These are phyloP conservation scores for Suillus brevipes DNA, from an alignment of 768 basidiomycete species.

Conservation along the genomic window DNA sequence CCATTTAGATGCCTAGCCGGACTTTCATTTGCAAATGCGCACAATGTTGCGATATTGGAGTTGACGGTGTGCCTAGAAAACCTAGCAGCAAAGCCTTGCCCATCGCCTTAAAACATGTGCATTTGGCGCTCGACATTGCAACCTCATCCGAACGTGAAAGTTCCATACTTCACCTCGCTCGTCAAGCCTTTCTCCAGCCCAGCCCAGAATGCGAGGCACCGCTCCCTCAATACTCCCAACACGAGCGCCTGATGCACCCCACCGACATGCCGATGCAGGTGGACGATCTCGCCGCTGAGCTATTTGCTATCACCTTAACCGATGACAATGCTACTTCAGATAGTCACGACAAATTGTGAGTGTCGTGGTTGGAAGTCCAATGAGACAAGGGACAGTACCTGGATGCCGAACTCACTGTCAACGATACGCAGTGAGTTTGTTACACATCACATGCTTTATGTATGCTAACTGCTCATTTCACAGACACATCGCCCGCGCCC, in stretches of 20 bases:
- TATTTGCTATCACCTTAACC: not conserved
- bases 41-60: not conserved
- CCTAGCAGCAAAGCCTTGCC: not conserved
- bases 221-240: not conserved
- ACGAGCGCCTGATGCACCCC: not conserved
- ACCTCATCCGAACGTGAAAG: not conserved
- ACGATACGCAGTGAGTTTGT: not conserved
- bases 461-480: not conserved
- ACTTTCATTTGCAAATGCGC: not conserved
- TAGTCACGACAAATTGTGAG: not conserved
- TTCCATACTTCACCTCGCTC: not conserved
- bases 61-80: not conserved
- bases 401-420: not conserved
- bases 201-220: not conserved
- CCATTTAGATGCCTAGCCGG: not conserved
- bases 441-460: not conserved
- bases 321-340: not conserved
- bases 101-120: not conserved
- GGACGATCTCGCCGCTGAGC: not conserved
- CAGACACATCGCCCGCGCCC: not conserved
- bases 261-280: not conserved
- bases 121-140: not conserved
- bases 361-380: not conserved
- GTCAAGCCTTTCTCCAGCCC: not conserved
- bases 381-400: not conserved